Conservation (phyloP, 192 early-diverging fungal species). For the Backusella circina region DNA sequence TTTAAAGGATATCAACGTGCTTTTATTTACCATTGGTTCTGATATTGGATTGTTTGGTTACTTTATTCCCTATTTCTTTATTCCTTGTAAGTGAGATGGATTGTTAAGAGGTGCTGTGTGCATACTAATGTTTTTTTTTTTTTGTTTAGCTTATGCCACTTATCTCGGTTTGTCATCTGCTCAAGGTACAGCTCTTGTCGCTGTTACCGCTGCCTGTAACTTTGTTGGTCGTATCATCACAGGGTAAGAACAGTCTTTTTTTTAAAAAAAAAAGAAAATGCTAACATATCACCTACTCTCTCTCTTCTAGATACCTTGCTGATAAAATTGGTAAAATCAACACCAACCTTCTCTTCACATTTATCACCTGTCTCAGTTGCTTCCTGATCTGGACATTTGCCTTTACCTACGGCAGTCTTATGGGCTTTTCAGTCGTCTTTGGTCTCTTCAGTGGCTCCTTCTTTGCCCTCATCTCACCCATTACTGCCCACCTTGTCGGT, state of each 20-base stretch:
- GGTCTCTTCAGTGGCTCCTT: conserved; percentile 31
- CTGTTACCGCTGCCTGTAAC: conserved; percentile 17
- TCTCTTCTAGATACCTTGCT: conserved; percentile 1
- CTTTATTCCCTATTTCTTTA: conserved; percentile 28
- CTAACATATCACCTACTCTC: background rate
- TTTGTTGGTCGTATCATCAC: conserved; percentile 27
- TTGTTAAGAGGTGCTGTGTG: background rate
- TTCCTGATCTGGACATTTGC: conserved; percentile 37
- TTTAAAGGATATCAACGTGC: conserved; percentile 14
- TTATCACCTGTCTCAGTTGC: conserved; percentile 17
- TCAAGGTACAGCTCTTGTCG: conserved; percentile 22
- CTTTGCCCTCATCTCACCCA: conserved; percentile 31
- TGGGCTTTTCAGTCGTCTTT: conserved; percentile 29
- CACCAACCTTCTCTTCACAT: conserved; percentile 22
- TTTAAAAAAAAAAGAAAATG: background rate
- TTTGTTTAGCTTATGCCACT: conserved; percentile 12
- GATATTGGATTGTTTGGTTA: conserved; percentile 18
- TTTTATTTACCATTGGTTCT: conserved; percentile 19
- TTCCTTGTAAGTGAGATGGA: conserved; percentile 9
- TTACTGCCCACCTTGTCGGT: conserved; percentile 15
- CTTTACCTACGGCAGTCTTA: conserved; percentile 14
- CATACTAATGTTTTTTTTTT: background rate
- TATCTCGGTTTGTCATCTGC: conserved; percentile 16
- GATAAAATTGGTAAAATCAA: conserved; percentile 34
- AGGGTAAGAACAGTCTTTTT: conserved; percentile 3